Base-by-base conservation (phyloP, 2,329 filamentous ascomycete genomes). In the Aspergillus ustus region DNA sequence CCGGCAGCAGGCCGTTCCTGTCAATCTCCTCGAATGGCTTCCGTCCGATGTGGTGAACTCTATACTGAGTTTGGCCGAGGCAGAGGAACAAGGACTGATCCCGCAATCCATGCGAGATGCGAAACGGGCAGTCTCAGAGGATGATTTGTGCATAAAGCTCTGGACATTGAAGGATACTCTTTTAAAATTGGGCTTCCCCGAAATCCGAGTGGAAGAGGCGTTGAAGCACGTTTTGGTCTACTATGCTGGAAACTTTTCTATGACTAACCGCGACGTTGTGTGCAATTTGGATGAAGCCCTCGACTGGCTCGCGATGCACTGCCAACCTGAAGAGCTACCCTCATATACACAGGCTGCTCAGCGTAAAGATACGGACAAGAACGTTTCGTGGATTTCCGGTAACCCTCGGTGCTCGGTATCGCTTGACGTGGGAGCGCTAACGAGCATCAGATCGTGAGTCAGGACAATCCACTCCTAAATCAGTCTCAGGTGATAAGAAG, bases 271-370 rank as follows among this genome's bases (percentile, higher is more conserved):
- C 67, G 90, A 92, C 65, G 83, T 84, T 48, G 85, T 93, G 15
- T 96, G 92, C 91, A 93, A 93, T 9, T 80, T 98, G 40, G 90
- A 96, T 63, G 93, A 97, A 77, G 88, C 91, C 28, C 76, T 99
- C 20, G 92, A 97, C 69, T 97, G 93, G 92, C 84, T 98, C 57
- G 91, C 92, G n/a, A 82, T 91, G 66, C 87, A 95, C 72, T 91
- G 89, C 69, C 79, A 84, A 15, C 79, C 83, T 64, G 85, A 88
- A 1, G 89, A 93, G 68, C 82, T 94, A 40, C 90, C 90, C 6
- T 83, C 87, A 51, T 96, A 95, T 73, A 87, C 90, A 20, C 83
- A 81, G 60, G 69, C 69, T 51, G 52, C 67, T 37, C 70, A 71
- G 19, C 69, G 67, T 59, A 75, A 72, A 64, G 70, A 73, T 28